Evolutionary conservation across 164 flowering plant species (phyloP).

Genomic region (Paratinospora sagittata): DNA sequence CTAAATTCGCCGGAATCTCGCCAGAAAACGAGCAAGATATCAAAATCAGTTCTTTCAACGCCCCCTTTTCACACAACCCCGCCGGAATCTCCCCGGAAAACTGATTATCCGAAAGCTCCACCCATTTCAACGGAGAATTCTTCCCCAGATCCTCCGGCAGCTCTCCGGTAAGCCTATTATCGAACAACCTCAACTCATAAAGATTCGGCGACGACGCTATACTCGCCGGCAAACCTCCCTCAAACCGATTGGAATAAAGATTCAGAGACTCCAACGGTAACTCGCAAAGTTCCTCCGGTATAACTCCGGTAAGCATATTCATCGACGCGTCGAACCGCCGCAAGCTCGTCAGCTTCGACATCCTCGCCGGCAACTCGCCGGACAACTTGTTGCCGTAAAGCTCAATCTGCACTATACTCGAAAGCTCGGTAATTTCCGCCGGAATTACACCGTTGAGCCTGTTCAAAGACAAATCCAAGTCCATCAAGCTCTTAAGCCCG

Average conservation of each 20-base stretch:
- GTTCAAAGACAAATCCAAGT: slow-evolving; percentile 70
- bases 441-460: slow-evolving; percentile 57
- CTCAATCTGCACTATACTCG: slow-evolving; percentile 65
- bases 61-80: slow-evolving; percentile 30
- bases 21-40: slow-evolving; percentile 38
- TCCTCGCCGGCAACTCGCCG: slow-evolving; percentile 60
- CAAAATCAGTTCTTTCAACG: slow-evolving; percentile 37
- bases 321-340: slow-evolving; percentile 64
- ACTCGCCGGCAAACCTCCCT: slow-evolving; percentile 32
- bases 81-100: slow-evolving; percentile 70
- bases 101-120: slow-evolving; percentile 44
- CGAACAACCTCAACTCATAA: slow-evolving; percentile 36
- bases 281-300: slow-evolving; percentile 61
- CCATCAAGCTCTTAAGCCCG: slow-evolving; percentile 36
- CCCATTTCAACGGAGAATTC: slow-evolving; percentile 32
- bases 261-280: slow-evolving; percentile 68
- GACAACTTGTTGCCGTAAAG: slow-evolving; percentile 69
- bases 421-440: slow-evolving; percentile 42
- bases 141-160: slow-evolving; percentile 41
- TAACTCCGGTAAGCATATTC: slow-evolving; percentile 58
- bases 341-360: slow-evolving; percentile 48
- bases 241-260: slow-evolving; percentile 51
- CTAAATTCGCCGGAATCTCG: slow-evolving; percentile 37
- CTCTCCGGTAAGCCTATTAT: slow-evolving; percentile 34
- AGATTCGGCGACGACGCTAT: slow-evolving; percentile 35